These are phyloP conservation scores for Akanthomyces uredinophilus DNA, from an alignment of 2,329 filamentous ascomycete species.

Conservation along the genomic window DNA sequence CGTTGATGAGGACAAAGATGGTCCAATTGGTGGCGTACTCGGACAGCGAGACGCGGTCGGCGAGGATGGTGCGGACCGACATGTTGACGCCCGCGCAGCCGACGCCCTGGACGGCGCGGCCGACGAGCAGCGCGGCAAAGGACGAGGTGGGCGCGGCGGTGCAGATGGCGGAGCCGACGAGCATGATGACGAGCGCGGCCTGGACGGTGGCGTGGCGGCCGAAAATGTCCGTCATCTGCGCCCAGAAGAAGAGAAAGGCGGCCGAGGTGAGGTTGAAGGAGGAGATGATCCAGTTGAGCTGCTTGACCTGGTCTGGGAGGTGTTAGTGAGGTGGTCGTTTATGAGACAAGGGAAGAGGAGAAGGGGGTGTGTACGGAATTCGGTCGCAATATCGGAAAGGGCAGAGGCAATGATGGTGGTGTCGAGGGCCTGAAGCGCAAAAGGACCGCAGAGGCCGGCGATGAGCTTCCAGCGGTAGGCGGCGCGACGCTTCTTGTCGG, in stretches of 20 bases:
- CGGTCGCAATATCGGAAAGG: constrained; percentile 2
- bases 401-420: constrained; percentile 43
- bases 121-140: constrained; percentile 53
- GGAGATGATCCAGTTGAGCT: constrained; percentile 61
- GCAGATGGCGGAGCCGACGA: constrained; percentile 53
- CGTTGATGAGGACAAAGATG: constrained; percentile 50
- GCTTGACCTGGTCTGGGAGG: constrained; percentile 49
- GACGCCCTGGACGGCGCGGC: constrained; percentile 54
- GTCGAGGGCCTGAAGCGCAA: constrained; percentile 54
- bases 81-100: constrained; percentile 54
- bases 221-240: constrained; percentile 55
- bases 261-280: constrained; percentile 59
- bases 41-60: constrained; percentile 51
- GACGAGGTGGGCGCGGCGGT: constrained; percentile 43
- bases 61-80: constrained; percentile 50
- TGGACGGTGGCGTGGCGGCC: constrained; percentile 54
- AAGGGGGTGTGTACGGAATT: constrained; percentile 2
- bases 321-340: constrained; percentile 34
- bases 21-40: constrained; percentile 55
- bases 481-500: constrained; percentile 10
- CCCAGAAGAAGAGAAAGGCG: constrained; percentile 57
- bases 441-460: constrained; percentile 50
- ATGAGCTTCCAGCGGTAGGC: constrained; percentile 51
- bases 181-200: constrained; percentile 45
- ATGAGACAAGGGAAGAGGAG: not conserved